Evolutionary conservation across 306 rosid species (phyloP).

Genomic region (Luffa aegyptiaca): DNA sequence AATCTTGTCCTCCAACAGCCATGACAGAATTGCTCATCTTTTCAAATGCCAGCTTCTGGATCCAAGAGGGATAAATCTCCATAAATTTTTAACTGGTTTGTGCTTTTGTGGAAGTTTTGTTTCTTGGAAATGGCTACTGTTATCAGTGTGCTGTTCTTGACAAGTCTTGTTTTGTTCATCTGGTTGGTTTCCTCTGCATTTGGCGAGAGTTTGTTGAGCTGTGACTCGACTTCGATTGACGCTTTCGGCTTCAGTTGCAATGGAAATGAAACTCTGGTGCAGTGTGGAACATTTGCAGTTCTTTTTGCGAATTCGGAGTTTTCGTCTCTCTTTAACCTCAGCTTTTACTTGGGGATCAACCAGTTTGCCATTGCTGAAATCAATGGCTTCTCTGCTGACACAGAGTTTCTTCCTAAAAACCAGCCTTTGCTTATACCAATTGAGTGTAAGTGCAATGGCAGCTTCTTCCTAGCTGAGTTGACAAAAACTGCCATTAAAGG

Average conservation of each 20-base stretch:
- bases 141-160: slow-evolving; percentile 1
- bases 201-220: slow-evolving; percentile 32
- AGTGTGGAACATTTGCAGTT: slow-evolving; percentile 59
- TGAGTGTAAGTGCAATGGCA: slow-evolving; percentile 49
- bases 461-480: slow-evolving; percentile 39
- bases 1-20: neutral
- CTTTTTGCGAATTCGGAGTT: slow-evolving; percentile 49
- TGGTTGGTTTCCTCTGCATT: slow-evolving; percentile 33
- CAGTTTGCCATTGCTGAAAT: slow-evolving; percentile 39
- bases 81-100: neutral
- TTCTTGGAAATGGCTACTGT: neutral
- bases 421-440: slow-evolving; percentile 71
- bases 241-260: slow-evolving; percentile 47
- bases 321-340: slow-evolving; percentile 66
- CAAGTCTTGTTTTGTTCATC: slow-evolving; percentile 20
- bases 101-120: neutral
- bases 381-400: slow-evolving; percentile 56
- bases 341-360: slow-evolving; percentile 56
- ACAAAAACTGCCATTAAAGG: slow-evolving; percentile 46
- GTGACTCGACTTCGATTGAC: slow-evolving; percentile 33
- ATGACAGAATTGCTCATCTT: neutral
- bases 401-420: slow-evolving; percentile 39
- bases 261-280: slow-evolving; percentile 24
- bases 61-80: neutral
- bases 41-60: neutral